A percentile compares a stretch with the other conserved stretches of the same genome.
phyloP scores from a whole-genome alignment of 2,329 filamentous ascomycete species.

The Ascochyta clinopodiicola region DNA sequence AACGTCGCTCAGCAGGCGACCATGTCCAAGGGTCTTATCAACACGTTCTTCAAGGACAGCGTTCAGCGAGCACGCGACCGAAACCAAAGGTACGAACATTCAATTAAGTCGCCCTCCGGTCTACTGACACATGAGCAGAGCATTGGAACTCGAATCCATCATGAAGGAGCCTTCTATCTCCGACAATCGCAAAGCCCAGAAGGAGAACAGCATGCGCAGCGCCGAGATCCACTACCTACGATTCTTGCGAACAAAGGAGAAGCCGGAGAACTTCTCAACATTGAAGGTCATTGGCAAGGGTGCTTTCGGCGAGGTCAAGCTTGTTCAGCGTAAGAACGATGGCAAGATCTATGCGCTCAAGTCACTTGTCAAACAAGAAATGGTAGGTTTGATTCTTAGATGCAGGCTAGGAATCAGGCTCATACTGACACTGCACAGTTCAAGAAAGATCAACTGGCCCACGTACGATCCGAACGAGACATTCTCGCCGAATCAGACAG shows the following conservation, averaged over 20 bases:
- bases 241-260: slow-evolving; percentile 91
- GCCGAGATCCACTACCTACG: slow-evolving; percentile 93
- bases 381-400: slow-evolving; percentile 58
- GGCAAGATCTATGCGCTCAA: slow-evolving; percentile 98
- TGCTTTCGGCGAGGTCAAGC: slow-evolving; percentile 96
- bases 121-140: slow-evolving; percentile 61
- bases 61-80: slow-evolving; percentile 94
- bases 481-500: slow-evolving; percentile 99
- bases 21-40: slow-evolving; percentile 69
- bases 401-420: background rate
- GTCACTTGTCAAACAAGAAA: slow-evolving; percentile 97
- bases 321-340: slow-evolving; percentile 95
- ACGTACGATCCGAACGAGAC: slow-evolving; percentile 96
- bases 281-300: slow-evolving; percentile 99
- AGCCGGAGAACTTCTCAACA: slow-evolving; percentile 92
- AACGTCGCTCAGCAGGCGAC: slow-evolving; percentile 78
- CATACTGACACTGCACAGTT: slow-evolving; percentile 60
- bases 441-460: slow-evolving; percentile 97
- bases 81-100: slow-evolving; percentile 79
- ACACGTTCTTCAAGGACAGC: slow-evolving; percentile 95
- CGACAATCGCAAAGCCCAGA: slow-evolving; percentile 78
- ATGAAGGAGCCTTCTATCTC: slow-evolving; percentile 78
- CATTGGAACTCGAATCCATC: slow-evolving; percentile 88
- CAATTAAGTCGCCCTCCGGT: background rate
- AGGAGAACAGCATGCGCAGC: slow-evolving; percentile 82